Base-by-base conservation (phyloP, 805 yeast species). In the Candida coleopterorum region DNA sequence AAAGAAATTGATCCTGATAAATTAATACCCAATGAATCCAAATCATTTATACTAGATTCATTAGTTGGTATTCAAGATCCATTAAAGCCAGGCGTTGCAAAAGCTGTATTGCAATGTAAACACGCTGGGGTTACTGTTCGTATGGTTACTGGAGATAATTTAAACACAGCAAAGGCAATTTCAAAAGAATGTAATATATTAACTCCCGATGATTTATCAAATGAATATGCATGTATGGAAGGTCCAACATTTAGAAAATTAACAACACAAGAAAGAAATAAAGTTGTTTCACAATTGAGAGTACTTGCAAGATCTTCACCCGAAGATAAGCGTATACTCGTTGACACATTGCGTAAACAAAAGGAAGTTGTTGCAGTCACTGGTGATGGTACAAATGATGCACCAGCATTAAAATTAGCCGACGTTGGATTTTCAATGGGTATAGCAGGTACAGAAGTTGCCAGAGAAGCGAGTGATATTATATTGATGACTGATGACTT, bases 361-460 rank as follows among this genome's bases (percentile, higher is more conserved):
- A 95, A 94, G 17, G 97, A 93, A 53, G 95, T 90, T 24, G 98
- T 93, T 34, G 98, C 98, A 1, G 97, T 90, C 24, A 93, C 99
- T 25, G 99, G 98, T 55, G 99, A 93, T 59, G 99, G 99, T 62
- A 90, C 97, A 7, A 93, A 93, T 58, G 99, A 93, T 71, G 98
- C 97, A 0, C 97, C 97, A 11, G 97, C 98, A 3, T 73, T 93
- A 53, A 87, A 90, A 54, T 70, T 89, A 41, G 99, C 98, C 0
- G 97, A 93, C 63, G 95, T 93, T 40, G 99, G 99, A 2, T 90
- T 93, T 55, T 85, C 97, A 2, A 93, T 93, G 99, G 99, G 99
- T 47, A 86, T 89, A 42, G 75, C 95, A 7, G 99, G 99, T 46
- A 93, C 98, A 2, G 99, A 93, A 62, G 97, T 93, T 43, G 98